Conservation (phyloP, 306 rosid genomes). For the Quercus dentata region DNA sequence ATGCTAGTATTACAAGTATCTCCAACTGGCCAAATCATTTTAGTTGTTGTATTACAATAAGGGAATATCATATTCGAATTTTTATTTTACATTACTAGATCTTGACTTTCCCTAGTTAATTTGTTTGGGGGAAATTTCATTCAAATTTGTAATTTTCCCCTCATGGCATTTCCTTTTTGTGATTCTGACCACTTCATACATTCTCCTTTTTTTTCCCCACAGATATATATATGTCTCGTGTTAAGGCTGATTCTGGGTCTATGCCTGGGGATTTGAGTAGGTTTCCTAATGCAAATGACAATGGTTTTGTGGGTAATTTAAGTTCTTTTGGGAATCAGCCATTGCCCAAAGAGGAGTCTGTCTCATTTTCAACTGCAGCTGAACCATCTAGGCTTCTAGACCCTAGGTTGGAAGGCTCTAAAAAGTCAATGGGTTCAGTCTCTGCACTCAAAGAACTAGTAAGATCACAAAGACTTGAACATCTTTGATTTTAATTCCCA, state of each 20-base stretch:
- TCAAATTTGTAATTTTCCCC: not conserved
- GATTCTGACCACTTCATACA: conserved; percentile 6
- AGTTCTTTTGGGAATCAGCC: conserved; percentile 50
- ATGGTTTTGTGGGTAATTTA: conserved; percentile 43
- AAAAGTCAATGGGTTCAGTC: conserved; percentile 54
- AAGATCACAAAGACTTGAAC: conserved; percentile 17
- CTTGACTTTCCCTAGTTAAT: not conserved
- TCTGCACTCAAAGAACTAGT: conserved; percentile 81
- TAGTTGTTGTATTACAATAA: not conserved
- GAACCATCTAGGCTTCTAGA: conserved; percentile 58
- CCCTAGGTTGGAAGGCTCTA: conserved; percentile 63
- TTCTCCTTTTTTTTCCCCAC: conserved; percentile 7
- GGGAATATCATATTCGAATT: not conserved
- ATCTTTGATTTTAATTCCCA: not conserved
- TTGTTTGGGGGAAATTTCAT: not conserved
- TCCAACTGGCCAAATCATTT: not conserved
- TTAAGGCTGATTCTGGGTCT: conserved; percentile 61
- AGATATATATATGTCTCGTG: conserved; percentile 69
- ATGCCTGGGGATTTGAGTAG: conserved; percentile 50
- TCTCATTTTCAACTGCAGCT: conserved; percentile 51
- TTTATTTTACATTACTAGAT: not conserved
- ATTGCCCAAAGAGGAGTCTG: conserved; percentile 55
- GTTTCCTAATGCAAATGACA: conserved; percentile 53
- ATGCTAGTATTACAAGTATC: not conserved
- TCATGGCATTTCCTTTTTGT: not conserved